Conservation (phyloP, 78 protist species). For the Diacronema lutheri region DNA sequence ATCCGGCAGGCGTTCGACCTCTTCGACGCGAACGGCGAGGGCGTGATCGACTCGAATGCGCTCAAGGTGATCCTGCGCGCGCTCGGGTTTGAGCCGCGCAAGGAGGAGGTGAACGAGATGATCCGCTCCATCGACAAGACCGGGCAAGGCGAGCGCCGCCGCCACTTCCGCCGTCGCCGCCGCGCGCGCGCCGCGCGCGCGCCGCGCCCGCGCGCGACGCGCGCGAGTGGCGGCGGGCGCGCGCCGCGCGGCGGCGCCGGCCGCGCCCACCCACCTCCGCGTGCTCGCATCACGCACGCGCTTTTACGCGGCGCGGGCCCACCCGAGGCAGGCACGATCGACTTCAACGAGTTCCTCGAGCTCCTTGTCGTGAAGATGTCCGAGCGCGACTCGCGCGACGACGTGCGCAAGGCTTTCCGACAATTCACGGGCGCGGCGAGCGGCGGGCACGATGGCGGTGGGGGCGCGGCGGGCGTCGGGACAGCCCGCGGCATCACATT, state of each 20-base stretch:
- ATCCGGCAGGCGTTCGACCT: constrained; percentile 84
- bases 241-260: no score
- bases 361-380: constrained; percentile 80
- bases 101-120: constrained; percentile 79
- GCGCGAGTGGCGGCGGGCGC: no score
- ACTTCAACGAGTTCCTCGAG: constrained; percentile 76
- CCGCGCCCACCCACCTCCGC: no score
- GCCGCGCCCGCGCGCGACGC: no score
- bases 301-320: no score
- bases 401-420: constrained; percentile 82
- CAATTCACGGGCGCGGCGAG: constrained; percentile 79
- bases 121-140: constrained; percentile 63
- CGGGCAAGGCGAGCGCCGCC: no score
- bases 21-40: constrained; percentile 62
- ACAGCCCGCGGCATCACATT: constrained; percentile 70
- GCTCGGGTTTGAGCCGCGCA: constrained; percentile 88
- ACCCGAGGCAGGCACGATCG: constrained; percentile 74
- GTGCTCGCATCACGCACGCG: no score
- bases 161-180: no score
- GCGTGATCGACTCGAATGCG: constrained; percentile 85
- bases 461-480: no score
- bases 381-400: constrained; percentile 75
- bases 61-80: constrained; percentile 91
- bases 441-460: no score
- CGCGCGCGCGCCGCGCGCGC: no score